Conservation (phyloP, 2,329 filamentous ascomycete genomes). For the Fusarium mexicanum region DNA sequence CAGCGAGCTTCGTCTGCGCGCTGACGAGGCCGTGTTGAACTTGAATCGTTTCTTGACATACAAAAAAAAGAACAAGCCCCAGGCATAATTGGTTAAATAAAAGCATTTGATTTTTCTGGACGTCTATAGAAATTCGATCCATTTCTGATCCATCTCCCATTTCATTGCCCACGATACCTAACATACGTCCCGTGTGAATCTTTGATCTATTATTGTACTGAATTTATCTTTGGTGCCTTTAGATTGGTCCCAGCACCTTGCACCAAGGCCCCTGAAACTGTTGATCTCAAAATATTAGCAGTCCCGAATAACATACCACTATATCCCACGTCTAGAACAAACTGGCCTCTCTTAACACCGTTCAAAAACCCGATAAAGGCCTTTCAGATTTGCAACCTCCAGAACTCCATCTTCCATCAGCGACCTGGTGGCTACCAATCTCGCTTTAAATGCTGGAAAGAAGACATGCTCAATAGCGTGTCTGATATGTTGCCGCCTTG, state of each 20-base stretch:
- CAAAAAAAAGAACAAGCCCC: slow-evolving; percentile 67
- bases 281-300: not conserved
- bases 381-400: slow-evolving; percentile 92
- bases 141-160: not conserved
- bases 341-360: slow-evolving; percentile 69
- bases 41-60: slow-evolving; percentile 70
- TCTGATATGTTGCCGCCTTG: slow-evolving; percentile 74
- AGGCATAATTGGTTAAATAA: slow-evolving; percentile 39
- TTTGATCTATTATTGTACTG: not conserved
- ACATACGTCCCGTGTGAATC: not conserved
- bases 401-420: slow-evolving; percentile 79
- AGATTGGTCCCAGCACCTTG: not conserved
- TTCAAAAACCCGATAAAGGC: slow-evolving; percentile 94
- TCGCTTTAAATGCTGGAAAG: slow-evolving; percentile 87
- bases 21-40: slow-evolving; percentile 70
- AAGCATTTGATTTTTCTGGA: slow-evolving; percentile 10
- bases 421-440: slow-evolving; percentile 82
- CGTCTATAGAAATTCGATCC: not conserved
- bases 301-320: slow-evolving; percentile 3
- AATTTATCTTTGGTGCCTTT: not conserved
- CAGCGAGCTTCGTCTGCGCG: slow-evolving; percentile 65
- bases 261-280: not conserved
- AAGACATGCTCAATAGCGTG: slow-evolving; percentile 84
- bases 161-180: not conserved
- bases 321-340: not conserved